Evolutionary conservation across 768 basidiomycete genomes (phyloP), one percentile per base, ranked within the genome.

Genomic region (Cystofilobasidium bisporidii): DNA sequence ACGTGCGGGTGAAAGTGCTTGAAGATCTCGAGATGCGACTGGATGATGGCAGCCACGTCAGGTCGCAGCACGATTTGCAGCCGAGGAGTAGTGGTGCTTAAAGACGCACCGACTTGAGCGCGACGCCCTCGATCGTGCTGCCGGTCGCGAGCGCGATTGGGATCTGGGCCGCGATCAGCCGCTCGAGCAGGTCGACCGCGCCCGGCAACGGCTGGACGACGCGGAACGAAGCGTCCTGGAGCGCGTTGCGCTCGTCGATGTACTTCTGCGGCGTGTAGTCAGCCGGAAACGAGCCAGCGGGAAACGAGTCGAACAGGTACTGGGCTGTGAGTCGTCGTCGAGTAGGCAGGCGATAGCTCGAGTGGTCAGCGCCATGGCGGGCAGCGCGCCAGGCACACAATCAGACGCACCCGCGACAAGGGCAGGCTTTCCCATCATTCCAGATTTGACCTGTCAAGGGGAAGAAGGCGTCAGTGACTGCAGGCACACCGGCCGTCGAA

Each of bases 61-160:
- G 26, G 20, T 20, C n/a, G 1, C 24, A 28, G 32, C 43, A 43
- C 5, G 22, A 30, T 45, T 28, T 20, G 5, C 36, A 36, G 36
- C 6, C 36, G 36, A 36, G 36, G 36, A 36, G 36, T 36, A 36
- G 5, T 12, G 45, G 20, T 17, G 56, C 28, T 8, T 5, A 12
- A 32, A 24, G 28, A 63, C 67, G 38, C 2, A 76, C 79, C 0
- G 86, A 86, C 75, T 93, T 92, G 71, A 83, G 80, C 57, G 80
- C 77, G 71, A 84, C 86, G 72, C 86, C 87, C 43, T 83, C 80
- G 33, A 85, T 80, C 59, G 79, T 80, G 1, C 87, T 87, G 48
- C 88, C 85, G 1, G 90, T 91, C 12, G 90, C 90, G 61, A 92
- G 82, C 20, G 86, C 87, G 68, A 91, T 88, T 38, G 88, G 87